Evolutionary conservation across 2,329 filamentous ascomycete species (phyloP).

Genomic region (Hirsutella thompsonii): DNA sequence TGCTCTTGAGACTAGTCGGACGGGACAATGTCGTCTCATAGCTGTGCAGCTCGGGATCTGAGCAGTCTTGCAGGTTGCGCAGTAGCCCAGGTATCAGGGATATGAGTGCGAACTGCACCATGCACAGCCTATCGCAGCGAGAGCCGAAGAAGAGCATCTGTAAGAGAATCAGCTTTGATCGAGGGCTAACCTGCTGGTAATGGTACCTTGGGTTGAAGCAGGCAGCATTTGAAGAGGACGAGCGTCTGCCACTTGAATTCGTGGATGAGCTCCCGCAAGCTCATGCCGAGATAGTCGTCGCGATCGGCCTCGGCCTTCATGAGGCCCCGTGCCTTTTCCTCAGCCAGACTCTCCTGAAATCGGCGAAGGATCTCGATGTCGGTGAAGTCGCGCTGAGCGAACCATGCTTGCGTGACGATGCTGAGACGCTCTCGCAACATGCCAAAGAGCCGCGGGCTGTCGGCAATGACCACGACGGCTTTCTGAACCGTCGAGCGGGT

Average conservation of each 20-base stretch:
- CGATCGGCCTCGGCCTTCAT: conserved; percentile 56
- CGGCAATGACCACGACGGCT: conserved; percentile 88
- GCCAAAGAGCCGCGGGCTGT: conserved; percentile 81
- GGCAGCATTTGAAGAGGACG: conserved; percentile 82
- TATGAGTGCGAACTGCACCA: conserved; percentile 95
- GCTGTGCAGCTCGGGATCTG: conserved; percentile 79
- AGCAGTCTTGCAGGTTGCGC: conserved; percentile 84
- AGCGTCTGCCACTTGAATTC: conserved; percentile 93
- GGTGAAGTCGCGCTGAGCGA: conserved; percentile 83
- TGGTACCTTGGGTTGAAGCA: conserved; percentile 83
- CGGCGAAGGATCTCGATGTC: conserved; percentile 81
- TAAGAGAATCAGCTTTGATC: conserved; percentile 1
- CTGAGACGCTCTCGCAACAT: conserved; percentile 81
- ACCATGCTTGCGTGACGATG: conserved; percentile 91
- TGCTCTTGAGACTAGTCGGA: conserved; percentile 79
- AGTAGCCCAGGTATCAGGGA: conserved; percentile 90
- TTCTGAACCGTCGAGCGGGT: conserved; percentile 98
- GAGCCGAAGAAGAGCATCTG: conserved; percentile 98
- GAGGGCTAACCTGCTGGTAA: neutral
- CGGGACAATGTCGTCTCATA: conserved; percentile 64
- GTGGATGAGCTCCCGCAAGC: conserved; percentile 78
- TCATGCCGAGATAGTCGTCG: conserved; percentile 82
- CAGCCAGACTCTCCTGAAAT: conserved; percentile 79
- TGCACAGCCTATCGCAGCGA: conserved; percentile 89
- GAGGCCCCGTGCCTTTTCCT: conserved; percentile 45